Evolutionary conservation across 208 protist genomes (phyloP), one percentile per base, ranked within the genome.

Genomic region (Phytomonas serpens): DNA sequence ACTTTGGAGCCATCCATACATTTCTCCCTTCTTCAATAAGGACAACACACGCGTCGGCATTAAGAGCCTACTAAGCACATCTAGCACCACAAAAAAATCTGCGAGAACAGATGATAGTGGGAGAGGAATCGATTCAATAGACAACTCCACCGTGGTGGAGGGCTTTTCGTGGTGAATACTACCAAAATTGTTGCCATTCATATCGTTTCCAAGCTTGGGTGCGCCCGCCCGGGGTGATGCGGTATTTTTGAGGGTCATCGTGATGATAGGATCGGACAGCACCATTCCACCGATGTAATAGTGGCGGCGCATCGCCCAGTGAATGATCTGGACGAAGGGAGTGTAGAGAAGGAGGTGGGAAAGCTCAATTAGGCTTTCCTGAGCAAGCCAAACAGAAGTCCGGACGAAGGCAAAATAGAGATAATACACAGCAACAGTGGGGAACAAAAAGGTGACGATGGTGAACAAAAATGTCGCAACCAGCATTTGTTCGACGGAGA

Each of bases 341-440:
- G 93, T 61, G 71, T 93, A 87, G n/a, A 92, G 67, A 0, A 83
- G 73, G 23, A 86, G 36, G 81, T 88, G 78, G 52, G 85, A 84
- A 37, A 85, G 67, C 3, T 76, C 32, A n/a, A 83, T 69, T 6
- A 98, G 74, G 33, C 71, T 77, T 36, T 78, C 80, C 72, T 95
- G 81, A 32, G 88, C 74, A 2, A 71, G 3, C 69, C 82, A 83
- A 10, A 97, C 73, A 7, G 77, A 81, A 4, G 79, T 65, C 27
- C 89, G 82, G 13, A 93, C 77, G 4, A 91, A 75, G 29, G 90
- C 82, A 73, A 98, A 98, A 72, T 95, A 98, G 11, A 95, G 64
- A 79, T 97, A 98, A 83, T 98, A 98, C 11, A 97, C 85, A 4
- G 80, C 76, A 9, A 97, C 74, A 2, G 97, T 98, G 9, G 95